These are phyloP conservation scores for Saccharomycopsis capsularis DNA, from an alignment of 805 yeast species.

Conservation along the genomic window DNA sequence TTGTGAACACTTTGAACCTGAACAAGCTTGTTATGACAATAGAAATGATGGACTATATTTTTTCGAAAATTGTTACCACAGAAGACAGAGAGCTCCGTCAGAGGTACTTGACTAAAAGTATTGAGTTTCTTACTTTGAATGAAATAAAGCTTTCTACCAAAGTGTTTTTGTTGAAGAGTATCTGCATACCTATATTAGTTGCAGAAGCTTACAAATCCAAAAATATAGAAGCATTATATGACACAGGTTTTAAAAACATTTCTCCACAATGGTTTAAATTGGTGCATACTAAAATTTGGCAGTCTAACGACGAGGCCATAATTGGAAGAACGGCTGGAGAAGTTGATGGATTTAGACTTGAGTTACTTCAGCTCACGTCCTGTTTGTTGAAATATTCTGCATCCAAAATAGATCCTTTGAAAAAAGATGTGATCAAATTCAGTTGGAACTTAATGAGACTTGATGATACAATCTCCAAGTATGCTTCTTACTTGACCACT, in stretches of 20 bases:
- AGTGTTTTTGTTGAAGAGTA: conserved; percentile 51
- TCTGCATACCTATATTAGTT: conserved; percentile 60
- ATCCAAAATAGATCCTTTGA: conserved; percentile 45
- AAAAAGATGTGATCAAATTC: conserved; percentile 85
- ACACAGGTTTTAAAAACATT: conserved; percentile 21
- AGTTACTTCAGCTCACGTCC: conserved; percentile 75
- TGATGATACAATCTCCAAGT: conserved; percentile 84
- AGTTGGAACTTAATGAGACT: conserved; percentile 89
- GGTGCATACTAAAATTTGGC: conserved; percentile 69
- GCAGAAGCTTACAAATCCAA: conserved; percentile 50
- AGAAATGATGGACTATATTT: conserved; percentile 50
- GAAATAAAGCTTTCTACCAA: conserved; percentile 44
- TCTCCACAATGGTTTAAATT: conserved; percentile 50
- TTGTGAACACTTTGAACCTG: conserved; percentile 38
- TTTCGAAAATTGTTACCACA: conserved; percentile 46
- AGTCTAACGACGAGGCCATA: conserved; percentile 46
- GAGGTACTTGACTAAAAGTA: conserved; percentile 43
- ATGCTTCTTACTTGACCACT: conserved; percentile 86
- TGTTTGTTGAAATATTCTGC: conserved; percentile 67
- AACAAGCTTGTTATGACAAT: conserved; percentile 42
- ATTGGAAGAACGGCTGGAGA: conserved; percentile 55
- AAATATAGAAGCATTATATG: conserved; percentile 40
- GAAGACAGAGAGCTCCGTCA: conserved; percentile 41
- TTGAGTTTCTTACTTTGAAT: conserved; percentile 43
- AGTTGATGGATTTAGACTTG: conserved; percentile 68